These are phyloP conservation scores for Penium margaritaceum DNA, from an alignment of 139 green algal species.

Conservation along the genomic window DNA sequence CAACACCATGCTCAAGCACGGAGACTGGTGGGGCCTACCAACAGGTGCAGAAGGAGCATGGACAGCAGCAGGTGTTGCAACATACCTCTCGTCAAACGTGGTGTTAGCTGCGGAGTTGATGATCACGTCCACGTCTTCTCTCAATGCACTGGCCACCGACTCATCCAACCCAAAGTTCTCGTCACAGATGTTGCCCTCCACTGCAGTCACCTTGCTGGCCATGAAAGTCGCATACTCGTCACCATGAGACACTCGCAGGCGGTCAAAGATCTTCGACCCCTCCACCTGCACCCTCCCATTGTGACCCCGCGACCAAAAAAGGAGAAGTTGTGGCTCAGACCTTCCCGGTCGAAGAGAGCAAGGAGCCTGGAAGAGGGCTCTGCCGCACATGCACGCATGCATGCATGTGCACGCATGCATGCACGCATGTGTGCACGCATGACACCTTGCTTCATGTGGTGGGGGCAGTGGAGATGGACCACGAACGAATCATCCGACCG, in stretches of 20 bases:
- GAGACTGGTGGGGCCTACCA: too few species aligned
- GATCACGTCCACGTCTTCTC: conserved; percentile 35
- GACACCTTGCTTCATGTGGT: too few species aligned
- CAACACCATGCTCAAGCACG: too few species aligned
- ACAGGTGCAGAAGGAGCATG: too few species aligned
- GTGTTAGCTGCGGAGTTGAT: conserved; percentile 43
- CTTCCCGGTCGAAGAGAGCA: too few species aligned
- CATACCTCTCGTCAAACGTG: conserved; percentile 42
- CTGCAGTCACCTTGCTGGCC: conserved; percentile 27
- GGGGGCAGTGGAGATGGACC: too few species aligned
- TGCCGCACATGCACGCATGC: conserved; percentile 10
- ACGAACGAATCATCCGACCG: too few species aligned
- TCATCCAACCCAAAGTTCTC: conserved; percentile 21
- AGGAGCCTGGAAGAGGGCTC: too few species aligned
- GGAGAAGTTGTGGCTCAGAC: neutral
- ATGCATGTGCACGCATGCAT: conserved; percentile 2
- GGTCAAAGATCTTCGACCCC: conserved; percentile 29
- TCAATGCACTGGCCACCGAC: neutral
- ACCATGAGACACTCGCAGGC: conserved; percentile 12
- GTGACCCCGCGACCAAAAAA: too few species aligned
- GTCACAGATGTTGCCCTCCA: conserved; percentile 26
- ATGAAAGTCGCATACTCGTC: conserved; percentile 38
- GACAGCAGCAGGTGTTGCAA: too few species aligned
- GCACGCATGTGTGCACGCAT: too few species aligned
- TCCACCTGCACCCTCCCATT: conserved; percentile 14